Conservation (phyloP, 1,284 basidiomycete species). For the Cystobasidium sp. region DNA sequence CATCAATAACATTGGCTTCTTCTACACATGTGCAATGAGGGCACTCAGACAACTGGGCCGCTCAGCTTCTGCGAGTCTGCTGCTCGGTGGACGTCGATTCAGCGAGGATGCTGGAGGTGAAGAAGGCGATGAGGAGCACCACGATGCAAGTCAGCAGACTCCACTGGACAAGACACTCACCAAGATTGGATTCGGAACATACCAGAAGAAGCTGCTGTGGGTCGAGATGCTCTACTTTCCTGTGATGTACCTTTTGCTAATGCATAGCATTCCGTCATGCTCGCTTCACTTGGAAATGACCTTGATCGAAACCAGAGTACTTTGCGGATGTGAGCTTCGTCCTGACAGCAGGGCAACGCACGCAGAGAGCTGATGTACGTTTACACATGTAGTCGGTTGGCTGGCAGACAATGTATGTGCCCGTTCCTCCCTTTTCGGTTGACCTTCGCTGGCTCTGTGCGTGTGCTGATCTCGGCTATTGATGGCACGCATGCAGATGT, state of each 20-base stretch:
- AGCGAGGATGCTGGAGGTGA: constrained; percentile 5
- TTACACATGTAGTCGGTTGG: constrained; percentile 66
- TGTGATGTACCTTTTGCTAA: constrained; percentile 62
- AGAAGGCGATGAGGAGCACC: not conserved
- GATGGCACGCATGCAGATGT: constrained; percentile 68
- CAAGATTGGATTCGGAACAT: constrained; percentile 50
- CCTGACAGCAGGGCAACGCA: constrained; percentile 49
- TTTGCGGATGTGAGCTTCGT: constrained; percentile 58
- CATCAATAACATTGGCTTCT: no score
- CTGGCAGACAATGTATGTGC: constrained; percentile 78
- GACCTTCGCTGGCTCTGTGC: constrained; percentile 20
- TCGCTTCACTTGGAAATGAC: not conserved
- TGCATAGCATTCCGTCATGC: constrained; percentile 59
- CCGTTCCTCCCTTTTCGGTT: constrained; percentile 20
- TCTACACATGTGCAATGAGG: not conserved
- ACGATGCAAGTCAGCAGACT: constrained; percentile 12
- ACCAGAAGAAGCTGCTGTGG: constrained; percentile 48
- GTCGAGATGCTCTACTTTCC: constrained; percentile 63
- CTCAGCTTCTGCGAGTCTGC: constrained; percentile 29
- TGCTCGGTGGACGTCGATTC: constrained; percentile 4
- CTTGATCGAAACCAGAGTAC: constrained; percentile 51
- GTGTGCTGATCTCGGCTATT: constrained; percentile 18
- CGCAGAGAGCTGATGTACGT: not conserved
- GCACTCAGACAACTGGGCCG: constrained; percentile 25
- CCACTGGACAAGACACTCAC: constrained; percentile 50